Percentiles rank a stretch among this genome's conserved stretches.
phyloP scores from a whole-genome alignment of 2,329 filamentous ascomycete genomes.

The Fusarium caatingaense region DNA sequence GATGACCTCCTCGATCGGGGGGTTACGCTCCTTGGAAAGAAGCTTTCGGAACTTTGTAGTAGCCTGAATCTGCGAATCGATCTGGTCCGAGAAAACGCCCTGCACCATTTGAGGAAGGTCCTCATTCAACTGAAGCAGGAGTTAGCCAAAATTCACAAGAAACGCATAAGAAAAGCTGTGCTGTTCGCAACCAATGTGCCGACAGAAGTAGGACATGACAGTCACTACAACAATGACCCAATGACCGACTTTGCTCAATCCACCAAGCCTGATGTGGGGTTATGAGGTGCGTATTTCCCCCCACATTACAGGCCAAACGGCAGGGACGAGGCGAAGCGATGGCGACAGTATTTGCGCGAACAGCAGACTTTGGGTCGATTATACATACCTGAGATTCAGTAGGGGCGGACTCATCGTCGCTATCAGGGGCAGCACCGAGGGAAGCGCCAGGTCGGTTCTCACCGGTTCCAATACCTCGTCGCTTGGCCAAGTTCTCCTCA shows the following conservation, averaged over 20 bases:
- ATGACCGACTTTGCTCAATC: conserved; percentile 27
- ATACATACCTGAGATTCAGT: conserved; percentile 90
- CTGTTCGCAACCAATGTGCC: conserved; percentile 1
- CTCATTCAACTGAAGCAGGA: conserved; percentile 80
- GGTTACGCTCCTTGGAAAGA: conserved; percentile 97
- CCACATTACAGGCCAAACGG: conserved; percentile 47
- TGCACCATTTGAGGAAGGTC: conserved; percentile 98
- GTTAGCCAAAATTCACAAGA: conserved; percentile 34
- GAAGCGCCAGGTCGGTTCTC: conserved; percentile 84
- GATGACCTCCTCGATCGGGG: conserved; percentile 98
- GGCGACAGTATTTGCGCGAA: conserved; percentile 19
- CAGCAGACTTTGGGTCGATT: conserved; percentile 11
- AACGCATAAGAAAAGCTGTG: background rate
- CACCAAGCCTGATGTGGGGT: conserved; percentile 49
- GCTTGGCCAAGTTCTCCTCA: conserved; percentile 98
- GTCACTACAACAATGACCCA: conserved; percentile 2
- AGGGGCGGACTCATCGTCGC: conserved; percentile 94
- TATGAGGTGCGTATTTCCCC: conserved; percentile 47
- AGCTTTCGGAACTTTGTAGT: conserved; percentile 99
- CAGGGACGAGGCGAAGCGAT: conserved; percentile 35
- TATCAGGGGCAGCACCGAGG: conserved; percentile 90
- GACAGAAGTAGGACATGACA: conserved; percentile 20
- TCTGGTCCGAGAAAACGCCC: conserved; percentile 98
- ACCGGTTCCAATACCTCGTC: conserved; percentile 89
- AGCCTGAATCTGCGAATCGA: conserved; percentile 95